Conservation (phyloP, 1,284 basidiomycete species). For the Mycosarcoma mackinlayi region DNA sequence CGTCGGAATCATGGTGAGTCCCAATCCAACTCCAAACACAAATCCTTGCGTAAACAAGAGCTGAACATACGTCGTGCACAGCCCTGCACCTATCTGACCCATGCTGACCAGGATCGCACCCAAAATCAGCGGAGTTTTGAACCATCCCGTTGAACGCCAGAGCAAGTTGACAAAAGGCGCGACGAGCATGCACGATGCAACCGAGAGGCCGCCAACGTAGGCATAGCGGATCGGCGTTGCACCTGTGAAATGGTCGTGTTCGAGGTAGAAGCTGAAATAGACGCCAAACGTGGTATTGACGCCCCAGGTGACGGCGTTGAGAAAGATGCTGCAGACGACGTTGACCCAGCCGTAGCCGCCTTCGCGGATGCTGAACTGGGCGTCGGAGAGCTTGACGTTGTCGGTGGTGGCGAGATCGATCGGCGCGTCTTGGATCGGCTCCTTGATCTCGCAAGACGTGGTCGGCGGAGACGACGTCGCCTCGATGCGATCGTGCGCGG, state of each 20-base stretch:
- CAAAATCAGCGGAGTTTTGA: constrained; percentile 66
- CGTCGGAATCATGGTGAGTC: constrained; percentile 52
- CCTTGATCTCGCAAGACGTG: neutral
- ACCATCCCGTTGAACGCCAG: constrained; percentile 59
- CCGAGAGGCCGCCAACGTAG: constrained; percentile 70
- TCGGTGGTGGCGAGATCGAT: constrained; percentile 34
- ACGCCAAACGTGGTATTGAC: constrained; percentile 70
- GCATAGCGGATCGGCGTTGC: constrained; percentile 69
- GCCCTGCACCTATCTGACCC: constrained; percentile 45
- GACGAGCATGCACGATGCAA: constrained; percentile 65
- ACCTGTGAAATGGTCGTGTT: constrained; percentile 69
- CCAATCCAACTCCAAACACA: constrained; percentile 54
- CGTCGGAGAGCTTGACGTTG: constrained; percentile 33
- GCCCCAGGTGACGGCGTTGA: constrained; percentile 68
- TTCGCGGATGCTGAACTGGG: constrained; percentile 63
- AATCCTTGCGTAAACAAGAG: constrained; percentile 56
- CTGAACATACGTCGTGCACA: constrained; percentile 49
- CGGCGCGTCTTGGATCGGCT: neutral
- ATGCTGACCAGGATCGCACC: constrained; percentile 57
- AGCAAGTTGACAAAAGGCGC: constrained; percentile 69
- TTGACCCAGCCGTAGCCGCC: constrained; percentile 71
- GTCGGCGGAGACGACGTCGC: constrained; percentile 1
- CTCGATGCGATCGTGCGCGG: neutral
- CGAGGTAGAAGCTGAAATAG: constrained; percentile 69
- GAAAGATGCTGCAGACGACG: constrained; percentile 63